Evolutionary conservation across 345 rosid species (phyloP).

Genomic region (Linum tenue): DNA sequence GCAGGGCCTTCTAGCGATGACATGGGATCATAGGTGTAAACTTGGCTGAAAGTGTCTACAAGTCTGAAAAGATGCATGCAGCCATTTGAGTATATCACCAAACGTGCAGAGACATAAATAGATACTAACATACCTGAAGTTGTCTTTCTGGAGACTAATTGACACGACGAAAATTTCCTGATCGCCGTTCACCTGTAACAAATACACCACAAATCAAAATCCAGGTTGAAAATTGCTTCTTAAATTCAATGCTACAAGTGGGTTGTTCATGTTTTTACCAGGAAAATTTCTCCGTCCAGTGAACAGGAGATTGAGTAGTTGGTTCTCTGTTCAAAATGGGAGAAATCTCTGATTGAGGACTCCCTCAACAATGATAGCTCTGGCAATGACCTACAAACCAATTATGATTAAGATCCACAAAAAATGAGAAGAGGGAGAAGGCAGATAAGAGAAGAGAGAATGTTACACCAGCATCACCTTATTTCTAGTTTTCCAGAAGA

Average conservation of each 20-base stretch:
- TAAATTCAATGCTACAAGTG: conserved; percentile 5
- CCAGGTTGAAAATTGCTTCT: conserved; percentile 2
- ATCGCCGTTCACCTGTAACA: conserved; percentile 61
- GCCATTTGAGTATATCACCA: too few species aligned
- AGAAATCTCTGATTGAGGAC: conserved; percentile 51
- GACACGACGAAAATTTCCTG: conserved; percentile 58
- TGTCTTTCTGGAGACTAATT: conserved; percentile 44
- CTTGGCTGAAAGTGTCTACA: conserved; percentile 40
- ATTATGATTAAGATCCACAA: not conserved
- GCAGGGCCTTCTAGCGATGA: conserved; percentile 30
- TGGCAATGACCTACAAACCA: conserved; percentile 51
- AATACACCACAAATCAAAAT: not conserved
- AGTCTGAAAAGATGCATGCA: conserved; percentile 31
- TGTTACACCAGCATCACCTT: conserved; percentile 38
- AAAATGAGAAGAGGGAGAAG: not conserved
- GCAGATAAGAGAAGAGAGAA: not conserved
- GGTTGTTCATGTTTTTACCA: conserved; percentile 29
- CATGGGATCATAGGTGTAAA: conserved; percentile 39
- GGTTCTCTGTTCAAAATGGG: conserved; percentile 38
- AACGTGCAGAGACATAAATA: not conserved
- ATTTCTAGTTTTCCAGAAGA: conserved; percentile 59
- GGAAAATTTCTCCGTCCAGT: conserved; percentile 58
- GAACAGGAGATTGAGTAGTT: conserved; percentile 53
- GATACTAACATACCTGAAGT: conserved; percentile 36
- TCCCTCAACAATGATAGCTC: conserved; percentile 63